Evolutionary conservation across 2,329 filamentous ascomycete species (phyloP).

Genomic region (Nakataea oryzae): DNA sequence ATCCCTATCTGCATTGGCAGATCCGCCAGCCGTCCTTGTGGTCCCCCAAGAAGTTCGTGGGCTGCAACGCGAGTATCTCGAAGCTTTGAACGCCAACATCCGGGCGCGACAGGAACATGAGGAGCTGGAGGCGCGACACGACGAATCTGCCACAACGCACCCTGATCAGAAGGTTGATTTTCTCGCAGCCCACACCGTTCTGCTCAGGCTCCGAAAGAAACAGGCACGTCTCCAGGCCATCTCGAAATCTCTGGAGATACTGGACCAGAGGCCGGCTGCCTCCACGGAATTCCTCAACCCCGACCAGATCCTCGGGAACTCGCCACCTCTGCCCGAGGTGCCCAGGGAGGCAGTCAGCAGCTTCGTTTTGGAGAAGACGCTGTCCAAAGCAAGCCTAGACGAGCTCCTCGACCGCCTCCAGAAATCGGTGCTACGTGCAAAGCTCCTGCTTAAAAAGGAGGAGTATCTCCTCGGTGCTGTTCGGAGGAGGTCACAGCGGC

Average conservation of each 20-base stretch:
- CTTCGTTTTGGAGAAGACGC: constrained; percentile 29
- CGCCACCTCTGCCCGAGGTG: constrained; percentile 34
- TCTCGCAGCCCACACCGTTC: constrained; percentile 40
- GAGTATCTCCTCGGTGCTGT: constrained; percentile 42
- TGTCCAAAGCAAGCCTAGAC: constrained; percentile 29
- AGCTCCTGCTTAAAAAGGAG: constrained; percentile 44
- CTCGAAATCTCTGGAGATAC: constrained; percentile 37
- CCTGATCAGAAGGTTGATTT: constrained; percentile 9
- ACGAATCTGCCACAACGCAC: constrained; percentile 2
- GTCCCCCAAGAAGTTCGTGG: constrained; percentile 28
- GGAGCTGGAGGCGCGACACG: constrained; percentile 8
- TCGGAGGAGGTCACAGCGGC: constrained; percentile 22
- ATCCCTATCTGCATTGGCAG: constrained; percentile 38
- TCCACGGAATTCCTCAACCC: constrained; percentile 38
- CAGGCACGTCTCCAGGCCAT: constrained; percentile 38
- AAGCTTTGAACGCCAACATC: constrained; percentile 40
- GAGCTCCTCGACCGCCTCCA: constrained; percentile 41
- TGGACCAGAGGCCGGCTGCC: constrained; percentile 42
- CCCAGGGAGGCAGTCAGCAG: constrained; percentile 40
- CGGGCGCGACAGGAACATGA: constrained; percentile 39
- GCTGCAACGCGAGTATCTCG: constrained; percentile 42
- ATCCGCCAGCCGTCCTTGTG: constrained; percentile 23
- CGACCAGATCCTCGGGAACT: constrained; percentile 33
- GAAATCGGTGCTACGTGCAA: constrained; percentile 47
- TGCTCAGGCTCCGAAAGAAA: constrained; percentile 41